Evolutionary conservation across 352 stramenopile genomes (phyloP).

Genomic region (Pythium dissotocum): DNA sequence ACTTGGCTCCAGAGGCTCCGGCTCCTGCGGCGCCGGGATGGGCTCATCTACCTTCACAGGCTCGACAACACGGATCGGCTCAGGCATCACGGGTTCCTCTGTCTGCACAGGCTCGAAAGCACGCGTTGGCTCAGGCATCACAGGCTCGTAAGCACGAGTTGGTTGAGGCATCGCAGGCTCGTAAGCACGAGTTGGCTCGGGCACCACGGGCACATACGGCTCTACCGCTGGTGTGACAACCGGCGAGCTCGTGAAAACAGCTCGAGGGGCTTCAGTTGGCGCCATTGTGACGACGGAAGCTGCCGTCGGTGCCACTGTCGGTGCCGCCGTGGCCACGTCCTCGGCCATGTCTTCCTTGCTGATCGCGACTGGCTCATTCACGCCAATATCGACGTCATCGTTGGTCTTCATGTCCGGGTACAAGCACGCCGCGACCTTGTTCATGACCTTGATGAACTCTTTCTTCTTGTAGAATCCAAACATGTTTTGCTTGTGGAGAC

Average conservation of each 20-base stretch:
- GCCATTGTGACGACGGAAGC: background rate
- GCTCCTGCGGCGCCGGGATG: too few species aligned
- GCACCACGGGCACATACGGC: background rate
- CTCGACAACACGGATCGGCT: too few species aligned
- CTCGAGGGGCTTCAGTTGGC: background rate
- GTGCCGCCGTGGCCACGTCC: background rate
- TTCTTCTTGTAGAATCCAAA: background rate
- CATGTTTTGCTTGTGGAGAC: conserved; percentile 5
- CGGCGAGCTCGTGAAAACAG: background rate
- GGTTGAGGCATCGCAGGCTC: background rate
- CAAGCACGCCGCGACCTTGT: background rate
- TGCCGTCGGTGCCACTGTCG: background rate
- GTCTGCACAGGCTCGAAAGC: background rate
- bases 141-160: background rate
- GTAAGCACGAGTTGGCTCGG: background rate
- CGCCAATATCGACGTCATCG: background rate
- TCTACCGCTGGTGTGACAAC: background rate
- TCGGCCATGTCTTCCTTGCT: background rate
- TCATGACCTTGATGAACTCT: conserved; percentile 2
- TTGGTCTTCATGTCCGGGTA: conserved; percentile 2
- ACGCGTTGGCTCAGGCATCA: background rate
- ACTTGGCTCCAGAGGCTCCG: background rate
- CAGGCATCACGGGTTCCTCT: background rate
- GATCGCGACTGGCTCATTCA: background rate
- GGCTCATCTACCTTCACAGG: too few species aligned